Conservation (phyloP, 78 protist species). For the Dictyostelium intermedium region DNA sequence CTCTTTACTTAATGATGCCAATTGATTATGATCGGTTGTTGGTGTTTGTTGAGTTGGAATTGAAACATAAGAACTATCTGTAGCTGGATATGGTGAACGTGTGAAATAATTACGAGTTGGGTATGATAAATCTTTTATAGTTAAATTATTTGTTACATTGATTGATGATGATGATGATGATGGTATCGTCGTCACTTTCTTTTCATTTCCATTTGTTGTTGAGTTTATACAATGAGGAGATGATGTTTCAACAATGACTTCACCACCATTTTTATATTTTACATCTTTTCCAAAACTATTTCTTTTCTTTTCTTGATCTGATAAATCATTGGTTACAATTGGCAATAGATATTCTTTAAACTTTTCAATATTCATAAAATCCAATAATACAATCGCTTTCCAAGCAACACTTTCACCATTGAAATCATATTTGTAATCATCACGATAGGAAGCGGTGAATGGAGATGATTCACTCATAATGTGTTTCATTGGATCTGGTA, state of each 20-base stretch:
- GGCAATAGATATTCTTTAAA: neutral
- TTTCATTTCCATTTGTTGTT: neutral
- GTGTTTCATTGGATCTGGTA: conserved; percentile 25
- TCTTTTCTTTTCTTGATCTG: neutral
- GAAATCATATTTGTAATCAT: conserved; percentile 24
- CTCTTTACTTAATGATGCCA: neutral
- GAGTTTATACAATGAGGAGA: too few relatives aligned
- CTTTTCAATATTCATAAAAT: neutral
- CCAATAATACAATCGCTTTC: conserved; percentile 56
- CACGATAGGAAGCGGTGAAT: neutral
- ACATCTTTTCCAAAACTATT: conserved; percentile 13
- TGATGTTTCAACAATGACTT: neutral
- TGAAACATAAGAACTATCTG: neutral
- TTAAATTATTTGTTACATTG: neutral
- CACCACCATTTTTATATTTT: neutral
- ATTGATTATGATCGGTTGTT: neutral
- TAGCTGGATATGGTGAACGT: neutral
- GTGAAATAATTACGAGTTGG: conserved; percentile 30
- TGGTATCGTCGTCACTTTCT: too few relatives aligned
- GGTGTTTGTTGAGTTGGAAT: conserved; percentile 23
- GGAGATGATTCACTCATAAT: conserved; percentile 2
- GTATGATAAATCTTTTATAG: conserved; percentile 8
- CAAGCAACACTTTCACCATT: conserved; percentile 66
- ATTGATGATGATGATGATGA: too few relatives aligned
- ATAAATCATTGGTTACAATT: neutral